Evolutionary conservation across 2,329 filamentous ascomycete species (phyloP).

Genomic region (Fusarium chaquense): DNA sequence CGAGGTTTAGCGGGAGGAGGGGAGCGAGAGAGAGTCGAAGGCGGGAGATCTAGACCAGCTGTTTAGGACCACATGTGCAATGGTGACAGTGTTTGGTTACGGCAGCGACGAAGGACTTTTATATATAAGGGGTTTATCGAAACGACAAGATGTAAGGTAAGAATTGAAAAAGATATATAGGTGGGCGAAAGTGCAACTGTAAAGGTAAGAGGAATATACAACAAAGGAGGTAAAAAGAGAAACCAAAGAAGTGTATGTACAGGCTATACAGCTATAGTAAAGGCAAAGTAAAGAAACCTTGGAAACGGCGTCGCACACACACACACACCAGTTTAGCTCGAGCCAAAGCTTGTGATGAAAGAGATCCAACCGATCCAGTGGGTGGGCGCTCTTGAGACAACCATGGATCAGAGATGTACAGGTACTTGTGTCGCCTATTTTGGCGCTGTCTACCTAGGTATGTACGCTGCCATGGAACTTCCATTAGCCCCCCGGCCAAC

Average conservation of each 20-base stretch:
- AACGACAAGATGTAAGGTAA: conserved; percentile 1
- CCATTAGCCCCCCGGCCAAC: conserved; percentile 21
- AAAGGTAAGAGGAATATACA: conserved; percentile 14
- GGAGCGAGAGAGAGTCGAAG: conserved; percentile 18
- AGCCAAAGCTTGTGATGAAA: conserved; percentile 36
- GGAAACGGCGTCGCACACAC: conserved; percentile 38
- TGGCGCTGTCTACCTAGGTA: conserved; percentile 30
- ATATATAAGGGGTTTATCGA: conserved; percentile 19
- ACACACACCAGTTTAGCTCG: conserved; percentile 8
- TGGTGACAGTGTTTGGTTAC: conserved; percentile 31
- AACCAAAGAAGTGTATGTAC: conserved; percentile 10
- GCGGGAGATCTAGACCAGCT: conserved; percentile 20
- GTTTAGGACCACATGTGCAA: conserved; percentile 47
- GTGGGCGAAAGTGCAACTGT: background rate
- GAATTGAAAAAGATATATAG: background rate
- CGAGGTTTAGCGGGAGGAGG: conserved; percentile 5
- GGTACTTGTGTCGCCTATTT: conserved; percentile 25
- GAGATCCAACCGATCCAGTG: conserved; percentile 18
- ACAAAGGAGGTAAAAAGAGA: conserved; percentile 15
- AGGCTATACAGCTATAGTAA: conserved; percentile 7
- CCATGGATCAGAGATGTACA: conserved; percentile 12
- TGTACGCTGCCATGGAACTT: conserved; percentile 5
- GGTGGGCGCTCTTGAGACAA: conserved; percentile 38
- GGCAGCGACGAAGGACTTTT: conserved; percentile 39
- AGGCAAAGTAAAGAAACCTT: conserved; percentile 37